These are phyloP conservation scores for Saturnispora gosingensis DNA, from an alignment of 805 yeast genomes.

Conservation along the genomic window DNA sequence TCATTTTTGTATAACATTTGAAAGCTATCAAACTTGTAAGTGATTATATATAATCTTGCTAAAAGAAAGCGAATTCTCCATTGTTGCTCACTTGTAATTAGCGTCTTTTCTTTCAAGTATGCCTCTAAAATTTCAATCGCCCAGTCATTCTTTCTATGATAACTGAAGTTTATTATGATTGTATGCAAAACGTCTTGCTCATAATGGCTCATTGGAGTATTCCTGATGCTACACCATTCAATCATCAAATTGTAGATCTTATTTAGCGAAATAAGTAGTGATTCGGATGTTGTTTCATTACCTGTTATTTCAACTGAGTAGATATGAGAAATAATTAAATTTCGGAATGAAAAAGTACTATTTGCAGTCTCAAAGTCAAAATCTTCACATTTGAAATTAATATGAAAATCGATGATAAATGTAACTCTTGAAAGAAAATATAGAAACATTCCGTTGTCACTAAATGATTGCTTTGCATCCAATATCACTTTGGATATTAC, in stretches of 20 bases:
- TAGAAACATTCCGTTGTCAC: constrained; percentile 24
- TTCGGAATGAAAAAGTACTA: constrained; percentile 5
- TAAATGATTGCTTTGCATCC: constrained; percentile 15
- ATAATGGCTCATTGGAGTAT: constrained; percentile 12
- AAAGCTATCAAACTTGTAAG: constrained; percentile 1
- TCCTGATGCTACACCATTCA: constrained; percentile 1
- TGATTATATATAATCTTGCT: neutral
- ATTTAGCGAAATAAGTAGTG: neutral
- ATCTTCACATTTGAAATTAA: constrained; percentile 16
- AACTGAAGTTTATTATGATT: constrained; percentile 20
- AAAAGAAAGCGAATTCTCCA: neutral
- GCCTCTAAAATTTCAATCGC: constrained; percentile 12
- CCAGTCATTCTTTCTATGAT: constrained; percentile 14
- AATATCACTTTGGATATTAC: constrained; percentile 20
- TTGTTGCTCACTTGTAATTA: neutral
- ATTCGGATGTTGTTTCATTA: neutral
- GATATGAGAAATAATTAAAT: constrained; percentile 20
- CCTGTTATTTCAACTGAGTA: constrained; percentile 8
- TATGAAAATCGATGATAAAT: constrained; percentile 17
- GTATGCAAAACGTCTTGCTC: constrained; percentile 27
- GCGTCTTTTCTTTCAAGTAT: constrained; percentile 2
- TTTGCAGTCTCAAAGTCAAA: constrained; percentile 15
- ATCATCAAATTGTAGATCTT: constrained; percentile 1
- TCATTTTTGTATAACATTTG: neutral
- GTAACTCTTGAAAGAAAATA: constrained; percentile 24